Evolutionary conservation across 2,329 filamentous ascomycete genomes (phyloP), one percentile per base, ranked within the genome.

Genomic region (Aspergillus neoniger): DNA sequence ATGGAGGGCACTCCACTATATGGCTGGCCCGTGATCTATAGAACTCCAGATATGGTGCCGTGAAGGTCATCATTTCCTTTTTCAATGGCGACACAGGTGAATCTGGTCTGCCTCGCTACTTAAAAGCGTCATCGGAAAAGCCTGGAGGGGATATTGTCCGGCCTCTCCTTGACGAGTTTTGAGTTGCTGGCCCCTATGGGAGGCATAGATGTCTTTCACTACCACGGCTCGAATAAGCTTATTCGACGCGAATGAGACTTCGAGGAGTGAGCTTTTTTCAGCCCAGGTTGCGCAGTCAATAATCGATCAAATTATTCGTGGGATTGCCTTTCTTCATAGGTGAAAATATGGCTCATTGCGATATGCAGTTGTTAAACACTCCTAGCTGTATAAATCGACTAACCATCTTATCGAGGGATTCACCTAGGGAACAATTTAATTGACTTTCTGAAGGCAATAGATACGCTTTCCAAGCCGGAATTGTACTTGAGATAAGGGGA

Each of bases 11-110:
- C 59, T 77, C 75, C 5, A 77, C 74, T 5, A 65, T 67, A 30
- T 78, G 72, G 73, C 71, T 78, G 19, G 73, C 74, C n/a, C 61
- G 57, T 1, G 74, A 76, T 39, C 21, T 69, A 14, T 53, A 41
- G 30, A 28, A 23, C 5, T 55, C 57, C 0, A 63, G 44, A 58
- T 75, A 75, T 61, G 72, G 76, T 15, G 74, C 74, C 6, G 50
- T 77, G n/a, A 78, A 78, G 62, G 65, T 72, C 14, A 68, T 70
- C 55, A 72, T 65, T 0, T 70, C 73, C 8, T 67, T 75, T 61
- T 39, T 49, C 41, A 63, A 53, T 60, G 2, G 5, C 19, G 25
- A 7, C 47, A 39, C 59, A 14, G 6, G 17, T 36, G 61, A 67
- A 25, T 50, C 59, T 58, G 63, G 32, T 49, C 7, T 65, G n/a